These are phyloP conservation scores for Picea engelmannii DNA, from an alignment of 83 land plant species.

Conservation along the genomic window DNA sequence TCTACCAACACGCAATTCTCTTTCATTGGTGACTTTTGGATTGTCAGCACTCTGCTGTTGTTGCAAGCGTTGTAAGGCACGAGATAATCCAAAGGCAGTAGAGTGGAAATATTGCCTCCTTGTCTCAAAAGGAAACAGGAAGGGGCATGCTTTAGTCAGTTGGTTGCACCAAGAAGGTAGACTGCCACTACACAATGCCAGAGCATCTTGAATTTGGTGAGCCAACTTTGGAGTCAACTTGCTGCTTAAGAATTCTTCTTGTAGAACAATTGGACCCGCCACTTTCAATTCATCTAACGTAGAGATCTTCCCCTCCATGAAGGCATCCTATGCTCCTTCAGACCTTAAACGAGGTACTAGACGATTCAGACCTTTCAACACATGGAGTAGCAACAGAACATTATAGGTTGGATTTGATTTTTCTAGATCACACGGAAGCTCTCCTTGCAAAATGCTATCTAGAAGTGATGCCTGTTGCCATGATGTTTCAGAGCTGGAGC, in stretches of 20 bases:
- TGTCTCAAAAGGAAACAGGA: conserved; percentile 58
- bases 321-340: conserved; percentile 50
- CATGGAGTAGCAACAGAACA: conserved; percentile 45
- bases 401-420: conserved; percentile 46
- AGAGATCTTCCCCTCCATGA: conserved; percentile 29
- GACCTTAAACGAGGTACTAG: conserved; percentile 52
- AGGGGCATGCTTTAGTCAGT: conserved; percentile 52
- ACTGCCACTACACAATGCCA: conserved; percentile 56
- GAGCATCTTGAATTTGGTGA: conserved; percentile 61
- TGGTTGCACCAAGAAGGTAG: conserved; percentile 61
- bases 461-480: conserved; percentile 42
- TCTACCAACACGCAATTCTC: conserved; percentile 90
- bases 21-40: conserved; percentile 45
- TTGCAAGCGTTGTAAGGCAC: conserved; percentile 56
- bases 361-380: conserved; percentile 43
- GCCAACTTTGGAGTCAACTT: conserved; percentile 61
- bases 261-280: conserved; percentile 25
- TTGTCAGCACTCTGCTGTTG: conserved; percentile 58
- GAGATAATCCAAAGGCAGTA: conserved; percentile 60
- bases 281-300: conserved; percentile 35
- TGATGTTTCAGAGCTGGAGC: conserved; percentile 44
- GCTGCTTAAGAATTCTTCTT: conserved; percentile 55
- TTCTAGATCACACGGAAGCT: conserved; percentile 56
- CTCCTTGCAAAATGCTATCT: conserved; percentile 15
- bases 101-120: conserved; percentile 64